phyloP scores from a whole-genome alignment of 768 basidiomycete species.

The Lentinus brumalis region DNA sequence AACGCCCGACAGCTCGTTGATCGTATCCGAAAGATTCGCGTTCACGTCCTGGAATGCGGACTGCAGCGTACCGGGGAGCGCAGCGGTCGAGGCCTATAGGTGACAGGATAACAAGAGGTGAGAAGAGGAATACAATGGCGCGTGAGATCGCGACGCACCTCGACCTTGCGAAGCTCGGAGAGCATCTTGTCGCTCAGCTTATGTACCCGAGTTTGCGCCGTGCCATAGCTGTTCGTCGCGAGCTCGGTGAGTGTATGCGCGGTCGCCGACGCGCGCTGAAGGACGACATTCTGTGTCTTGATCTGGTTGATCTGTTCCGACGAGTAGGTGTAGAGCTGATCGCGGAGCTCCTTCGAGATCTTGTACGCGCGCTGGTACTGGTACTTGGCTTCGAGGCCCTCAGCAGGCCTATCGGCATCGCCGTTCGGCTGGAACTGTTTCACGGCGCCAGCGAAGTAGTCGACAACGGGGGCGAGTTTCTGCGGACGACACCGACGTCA shows the following conservation, averaged over 20 bases:
- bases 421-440: conserved; percentile 40
- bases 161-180: conserved; percentile 62
- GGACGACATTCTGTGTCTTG: conserved; percentile 62
- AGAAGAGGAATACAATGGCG: conserved; percentile 3
- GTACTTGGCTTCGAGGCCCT: conserved; percentile 58
- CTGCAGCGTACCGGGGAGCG: conserved; percentile 55
- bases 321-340: conserved; percentile 65
- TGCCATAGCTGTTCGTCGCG: conserved; percentile 56
- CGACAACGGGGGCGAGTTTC: conserved; percentile 75
- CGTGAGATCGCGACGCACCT: conserved; percentile 28
- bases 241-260: conserved; percentile 63
- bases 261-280: conserved; percentile 73
- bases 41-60: conserved; percentile 62
- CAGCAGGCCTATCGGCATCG: conserved; percentile 47
- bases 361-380: conserved; percentile 77
- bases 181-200: conserved; percentile 68
- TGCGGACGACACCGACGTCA: conserved; percentile 32
- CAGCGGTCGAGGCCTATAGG: conserved; percentile 52
- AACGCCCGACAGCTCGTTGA: conserved; percentile 56
- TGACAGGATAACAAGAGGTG: not conserved
- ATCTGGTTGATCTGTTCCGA: conserved; percentile 72
- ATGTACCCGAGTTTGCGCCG: conserved; percentile 60
- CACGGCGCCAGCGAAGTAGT: conserved; percentile 66
- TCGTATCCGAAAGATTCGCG: conserved; percentile 52
- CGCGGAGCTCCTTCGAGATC: conserved; percentile 64